Evolutionary conservation across 2,329 filamentous ascomycete species (phyloP), one percentile per base, ranked within the genome.

Genomic region (Beauveria scarabaeidicola): DNA sequence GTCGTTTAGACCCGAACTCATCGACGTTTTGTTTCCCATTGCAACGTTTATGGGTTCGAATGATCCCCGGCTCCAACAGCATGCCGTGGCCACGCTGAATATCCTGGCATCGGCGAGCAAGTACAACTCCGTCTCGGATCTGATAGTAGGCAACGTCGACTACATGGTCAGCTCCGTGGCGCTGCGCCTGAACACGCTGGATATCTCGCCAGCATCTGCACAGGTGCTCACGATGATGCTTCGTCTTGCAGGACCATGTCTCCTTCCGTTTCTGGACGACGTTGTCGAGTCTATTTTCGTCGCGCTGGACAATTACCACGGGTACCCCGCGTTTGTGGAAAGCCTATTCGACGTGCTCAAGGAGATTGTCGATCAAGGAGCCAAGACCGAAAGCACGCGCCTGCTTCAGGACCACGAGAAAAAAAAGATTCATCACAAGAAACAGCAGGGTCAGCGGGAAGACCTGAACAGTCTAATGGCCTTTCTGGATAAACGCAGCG

Each of bases 211-310:
- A 1, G 89, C 96, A 63, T 91, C 91, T 3, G 91, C 92, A 3
- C 89, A 93, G 65, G 94, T 97, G 2, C 74, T 99, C 52, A 81
- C 88, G 7, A 97, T 99, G 92, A 95, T 97, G 89, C 86, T 97
- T 62, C 86, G 84, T 27, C 81, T 99, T 15, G 90, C 91, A 19
- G 94, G 94, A 0, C 86, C 91, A 1, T 81, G 80, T 8, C 72
- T 99, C 23, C 79, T 99, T 11, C 91, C 92, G 0, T 97, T 92
- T 68, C 77, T 99, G 1, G 93, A 97, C 68, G 94, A 99, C 69
- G 84, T 96, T 1, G 86, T 97, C 3, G 88, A 87, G 5, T 93
- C 90, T 0, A 91, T 99, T 43, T 97, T 99, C 70, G 88, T 89
- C 0, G 91, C 92, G 0, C 76, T 99, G n/a, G 91, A 97, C 65